Conservation (phyloP, 2,329 filamentous ascomycete species). For the Dactylonectria macrodidyma region DNA sequence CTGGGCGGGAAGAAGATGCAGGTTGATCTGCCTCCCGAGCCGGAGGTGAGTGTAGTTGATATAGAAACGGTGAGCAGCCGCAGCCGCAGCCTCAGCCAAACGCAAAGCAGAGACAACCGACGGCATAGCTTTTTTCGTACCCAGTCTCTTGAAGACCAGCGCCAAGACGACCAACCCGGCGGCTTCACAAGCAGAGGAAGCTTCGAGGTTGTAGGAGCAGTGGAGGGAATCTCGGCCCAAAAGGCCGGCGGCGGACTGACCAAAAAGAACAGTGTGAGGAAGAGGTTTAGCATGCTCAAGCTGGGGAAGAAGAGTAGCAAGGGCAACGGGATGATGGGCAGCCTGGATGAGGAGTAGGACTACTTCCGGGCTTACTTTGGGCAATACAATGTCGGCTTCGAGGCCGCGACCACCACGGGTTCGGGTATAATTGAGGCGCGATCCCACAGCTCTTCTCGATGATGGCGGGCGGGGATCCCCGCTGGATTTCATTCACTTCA, state of each 20-base stretch:
- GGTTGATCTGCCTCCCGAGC: slow-evolving; percentile 49
- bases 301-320: slow-evolving; percentile 79
- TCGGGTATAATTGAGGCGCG: slow-evolving; percentile 18
- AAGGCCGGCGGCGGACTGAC: slow-evolving; percentile 52
- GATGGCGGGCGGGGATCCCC: slow-evolving; percentile 6
- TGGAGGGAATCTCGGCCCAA: slow-evolving; percentile 44
- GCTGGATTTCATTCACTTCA: slow-evolving; percentile 4
- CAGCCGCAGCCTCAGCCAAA: slow-evolving; percentile 46
- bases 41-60: slow-evolving; percentile 48
- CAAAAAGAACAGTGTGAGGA: slow-evolving; percentile 78
- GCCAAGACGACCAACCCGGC: slow-evolving; percentile 41
- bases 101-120: slow-evolving; percentile 49
- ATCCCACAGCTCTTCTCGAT: slow-evolving; percentile 23
- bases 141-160: slow-evolving; percentile 50
- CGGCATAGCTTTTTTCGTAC: slow-evolving; percentile 64
- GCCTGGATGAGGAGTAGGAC: slow-evolving; percentile 69
- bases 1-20: slow-evolving; percentile 68
- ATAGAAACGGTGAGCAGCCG: slow-evolving; percentile 53
- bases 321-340: slow-evolving; percentile 65
- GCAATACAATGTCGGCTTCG: slow-evolving; percentile 44
- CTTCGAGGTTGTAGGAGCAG: slow-evolving; percentile 46
- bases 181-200: slow-evolving; percentile 48
- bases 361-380: slow-evolving; percentile 52
- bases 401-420: slow-evolving; percentile 28
- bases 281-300: slow-evolving; percentile 84